These are phyloP conservation scores for Aspergillus kassunensis DNA, from an alignment of 495 filamentous ascomycete genomes.

Conservation along the genomic window DNA sequence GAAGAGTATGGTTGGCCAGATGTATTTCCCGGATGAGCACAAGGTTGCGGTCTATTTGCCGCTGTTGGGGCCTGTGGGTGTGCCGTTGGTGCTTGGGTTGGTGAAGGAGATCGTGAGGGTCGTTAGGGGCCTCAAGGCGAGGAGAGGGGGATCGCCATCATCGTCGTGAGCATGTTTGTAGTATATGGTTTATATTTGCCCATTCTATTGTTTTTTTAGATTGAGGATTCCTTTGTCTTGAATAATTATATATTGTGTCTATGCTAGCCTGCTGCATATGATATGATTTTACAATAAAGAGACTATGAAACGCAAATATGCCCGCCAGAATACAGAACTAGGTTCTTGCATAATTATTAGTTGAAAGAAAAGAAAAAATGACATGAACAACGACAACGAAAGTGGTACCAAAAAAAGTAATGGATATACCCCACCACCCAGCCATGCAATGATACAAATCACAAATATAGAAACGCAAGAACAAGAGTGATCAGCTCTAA, in stretches of 20 bases:
- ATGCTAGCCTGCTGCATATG: not conserved
- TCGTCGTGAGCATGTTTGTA: conserved; percentile 2
- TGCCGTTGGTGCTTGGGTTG: conserved; percentile 78
- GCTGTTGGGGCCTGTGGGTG: conserved; percentile 84
- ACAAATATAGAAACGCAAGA: too few relatives aligned
- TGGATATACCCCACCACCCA: too few relatives aligned
- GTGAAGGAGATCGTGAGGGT: conserved; percentile 70
- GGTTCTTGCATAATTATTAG: too few relatives aligned
- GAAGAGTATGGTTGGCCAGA: conserved; percentile 97
- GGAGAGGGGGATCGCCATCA: conserved; percentile 5
- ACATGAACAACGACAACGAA: too few relatives aligned
- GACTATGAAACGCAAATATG: too few relatives aligned
- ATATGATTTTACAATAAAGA: too few relatives aligned
- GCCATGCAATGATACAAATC: too few relatives aligned
- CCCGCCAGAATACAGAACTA: too few relatives aligned
- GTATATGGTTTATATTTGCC: not conserved
- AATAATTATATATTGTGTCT: conserved; percentile 1
- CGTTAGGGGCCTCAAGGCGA: conserved; percentile 36
- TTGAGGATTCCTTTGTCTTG: not conserved
- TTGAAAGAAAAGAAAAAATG: too few relatives aligned
- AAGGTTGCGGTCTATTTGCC: conserved; percentile 97
- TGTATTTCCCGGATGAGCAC: conserved; percentile 97
- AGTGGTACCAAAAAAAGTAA: too few relatives aligned
- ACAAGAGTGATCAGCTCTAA: too few relatives aligned
- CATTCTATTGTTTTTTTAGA: not conserved